Percentiles rank a stretch among this genome's conserved stretches.
Conservation (phyloP, 2,329 filamentous ascomycete genomes). For the Eurotiales sp. region DNA sequence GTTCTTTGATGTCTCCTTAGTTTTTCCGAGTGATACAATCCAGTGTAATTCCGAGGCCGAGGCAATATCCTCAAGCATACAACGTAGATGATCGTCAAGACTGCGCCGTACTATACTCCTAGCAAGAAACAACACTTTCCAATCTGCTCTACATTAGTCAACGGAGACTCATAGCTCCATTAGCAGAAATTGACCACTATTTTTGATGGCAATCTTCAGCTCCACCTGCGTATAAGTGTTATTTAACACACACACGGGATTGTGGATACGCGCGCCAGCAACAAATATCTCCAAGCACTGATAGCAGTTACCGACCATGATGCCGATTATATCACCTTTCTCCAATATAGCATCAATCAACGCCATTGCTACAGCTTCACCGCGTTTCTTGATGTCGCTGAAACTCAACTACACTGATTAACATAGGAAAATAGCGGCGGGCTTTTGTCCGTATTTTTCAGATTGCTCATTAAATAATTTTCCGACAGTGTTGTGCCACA, state of each 20-base stretch:
- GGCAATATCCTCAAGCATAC: too few relatives aligned
- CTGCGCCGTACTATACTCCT: too few relatives aligned
- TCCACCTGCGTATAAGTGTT: conserved; percentile 29
- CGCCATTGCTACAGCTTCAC: conserved; percentile 48
- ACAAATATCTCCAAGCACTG: conserved; percentile 59
- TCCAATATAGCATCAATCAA: conserved; percentile 61
- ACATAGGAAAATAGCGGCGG: conserved; percentile 21
- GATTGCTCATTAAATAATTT: conserved; percentile 22
- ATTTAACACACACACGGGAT: conserved; percentile 30
- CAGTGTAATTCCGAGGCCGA: too few relatives aligned
- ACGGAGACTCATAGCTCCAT: too few relatives aligned
- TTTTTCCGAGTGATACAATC: too few relatives aligned
- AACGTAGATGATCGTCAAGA: too few relatives aligned
- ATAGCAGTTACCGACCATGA: conserved; percentile 60
- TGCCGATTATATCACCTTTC: conserved; percentile 65
- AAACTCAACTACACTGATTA: conserved; percentile 20
- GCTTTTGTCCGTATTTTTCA: conserved; percentile 7
- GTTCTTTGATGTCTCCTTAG: too few relatives aligned
- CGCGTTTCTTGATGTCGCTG: conserved; percentile 18
- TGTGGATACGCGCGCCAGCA: conserved; percentile 31
- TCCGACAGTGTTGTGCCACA: conserved; percentile 21
- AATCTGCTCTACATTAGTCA: too few relatives aligned
- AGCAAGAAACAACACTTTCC: too few relatives aligned
- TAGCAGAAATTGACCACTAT: too few relatives aligned
- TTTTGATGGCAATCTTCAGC: conserved; percentile 18